Base-by-base conservation (phyloP, 1,284 basidiomycete species). In the Ceratobasidium sp. region DNA sequence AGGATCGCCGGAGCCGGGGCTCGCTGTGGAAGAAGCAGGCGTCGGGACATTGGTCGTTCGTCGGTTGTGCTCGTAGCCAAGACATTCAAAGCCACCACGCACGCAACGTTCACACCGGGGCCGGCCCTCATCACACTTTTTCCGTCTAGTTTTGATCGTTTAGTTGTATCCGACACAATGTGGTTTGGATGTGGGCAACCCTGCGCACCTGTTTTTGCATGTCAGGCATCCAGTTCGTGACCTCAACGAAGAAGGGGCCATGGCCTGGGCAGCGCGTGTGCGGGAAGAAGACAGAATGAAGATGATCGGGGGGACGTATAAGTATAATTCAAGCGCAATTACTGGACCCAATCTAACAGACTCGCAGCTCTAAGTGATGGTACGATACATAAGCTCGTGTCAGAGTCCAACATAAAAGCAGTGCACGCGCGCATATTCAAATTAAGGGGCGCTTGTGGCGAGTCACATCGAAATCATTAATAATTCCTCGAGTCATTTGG, bases 141-240 rank as follows among this genome's bases (percentile, higher is more conserved):
- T 70, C 13, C 66, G 35, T 43, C 66, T 70, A 18, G 28, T 8
- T n/a, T n/a, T n/a, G n/a, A n/a, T n/a, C n/a, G n/a, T n/a, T n/a
- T n/a, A 14, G 18, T 38, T 58, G 30, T 28, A 13, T 30, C n/a
- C n/a, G n/a, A n/a, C n/a, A n/a, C 49, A 52, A 23, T 23, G 9
- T 8, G 16, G 32, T 35, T 58, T 38, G 55, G 55, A 4, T 14
- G 23, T 23, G 16, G 21, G 30, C n/a, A n/a, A n/a, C n/a, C n/a
- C 13, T 43, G 49, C 52, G 32, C 32, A 58, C 66, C 66, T 57
- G 49, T 70, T 70, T 58, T 70, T 70, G 38, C 66, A 70, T 46
- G 66, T 70, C 26, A 70, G 54, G 28, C 66, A 70, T 28, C 66
- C 66, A 5, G 66, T 70, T n/a, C 66, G 66, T 21, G 66, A 70